Conservation (phyloP, 179 eudicot genomes). For the Beta lomatogona region DNA sequence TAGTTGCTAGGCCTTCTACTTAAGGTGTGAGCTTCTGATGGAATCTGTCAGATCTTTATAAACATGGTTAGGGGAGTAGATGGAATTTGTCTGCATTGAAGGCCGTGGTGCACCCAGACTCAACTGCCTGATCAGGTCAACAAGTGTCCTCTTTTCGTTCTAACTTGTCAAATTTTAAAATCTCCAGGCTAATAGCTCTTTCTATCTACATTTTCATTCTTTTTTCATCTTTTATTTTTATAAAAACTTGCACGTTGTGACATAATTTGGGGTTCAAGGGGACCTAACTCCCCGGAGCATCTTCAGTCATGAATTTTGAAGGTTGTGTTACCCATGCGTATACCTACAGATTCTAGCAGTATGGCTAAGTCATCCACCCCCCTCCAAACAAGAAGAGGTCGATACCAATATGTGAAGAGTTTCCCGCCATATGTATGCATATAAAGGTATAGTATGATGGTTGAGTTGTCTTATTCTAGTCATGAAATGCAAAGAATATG, state of each 20-base stretch:
- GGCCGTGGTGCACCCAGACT: neutral
- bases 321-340: too few species aligned
- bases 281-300: neutral
- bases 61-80: neutral
- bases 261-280: too few species aligned
- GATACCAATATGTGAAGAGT: neutral
- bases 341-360: too few species aligned
- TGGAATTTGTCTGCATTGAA: neutral
- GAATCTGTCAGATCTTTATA: neutral
- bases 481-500: neutral
- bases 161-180: too few species aligned
- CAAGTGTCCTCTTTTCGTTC: too few species aligned
- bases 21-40: neutral
- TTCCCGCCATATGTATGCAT: neutral
- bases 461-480: neutral
- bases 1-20: neutral
- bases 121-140: too few species aligned
- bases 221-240: too few species aligned
- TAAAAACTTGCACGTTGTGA: too few species aligned
- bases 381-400: neutral
- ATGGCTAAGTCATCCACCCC: too few species aligned
- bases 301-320: neutral
- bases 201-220: too few species aligned
- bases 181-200: too few species aligned
- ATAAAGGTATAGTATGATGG: neutral